Conservation (phyloP, 805 yeast genomes). For the Hermanozyma aechmeae region DNA sequence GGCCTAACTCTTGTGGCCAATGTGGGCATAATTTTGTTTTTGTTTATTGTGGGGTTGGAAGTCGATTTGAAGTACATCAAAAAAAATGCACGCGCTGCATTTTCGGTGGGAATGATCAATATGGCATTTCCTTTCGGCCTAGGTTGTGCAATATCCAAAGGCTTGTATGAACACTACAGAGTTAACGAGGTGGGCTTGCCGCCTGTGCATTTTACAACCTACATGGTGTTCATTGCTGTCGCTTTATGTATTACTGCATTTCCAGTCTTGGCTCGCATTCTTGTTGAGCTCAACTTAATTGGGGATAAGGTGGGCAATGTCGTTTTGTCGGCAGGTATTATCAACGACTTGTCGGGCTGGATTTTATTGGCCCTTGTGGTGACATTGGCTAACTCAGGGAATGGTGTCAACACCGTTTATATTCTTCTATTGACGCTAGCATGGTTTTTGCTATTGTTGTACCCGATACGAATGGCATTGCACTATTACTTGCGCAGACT, state of each 20-base stretch:
- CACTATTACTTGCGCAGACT: conserved; percentile 32
- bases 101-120: conserved; percentile 59
- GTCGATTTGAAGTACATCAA: conserved; percentile 61
- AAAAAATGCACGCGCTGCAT: conserved; percentile 51
- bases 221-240: conserved; percentile 72
- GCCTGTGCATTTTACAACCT: conserved; percentile 55
- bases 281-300: conserved; percentile 62
- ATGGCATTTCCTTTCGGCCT: conserved; percentile 75
- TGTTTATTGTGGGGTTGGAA: conserved; percentile 73
- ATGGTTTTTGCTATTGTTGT: conserved; percentile 55
- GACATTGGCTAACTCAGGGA: conserved; percentile 64
- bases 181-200: conserved; percentile 16
- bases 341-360: conserved; percentile 79
- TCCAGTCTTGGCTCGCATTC: conserved; percentile 73
- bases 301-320: conserved; percentile 62
- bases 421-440: conserved; percentile 58
- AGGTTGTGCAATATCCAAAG: conserved; percentile 65
- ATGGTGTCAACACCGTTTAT: conserved; percentile 61
- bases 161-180: conserved; percentile 51
- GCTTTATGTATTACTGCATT: conserved; percentile 82
- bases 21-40: conserved; percentile 62
- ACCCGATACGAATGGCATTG: conserved; percentile 46
- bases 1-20: conserved; percentile 63
- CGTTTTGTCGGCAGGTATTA: conserved; percentile 78
- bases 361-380: conserved; percentile 65